Evolutionary conservation across 768 basidiomycete genomes (phyloP).

Genomic region (Xanthoconium stramineum): DNA sequence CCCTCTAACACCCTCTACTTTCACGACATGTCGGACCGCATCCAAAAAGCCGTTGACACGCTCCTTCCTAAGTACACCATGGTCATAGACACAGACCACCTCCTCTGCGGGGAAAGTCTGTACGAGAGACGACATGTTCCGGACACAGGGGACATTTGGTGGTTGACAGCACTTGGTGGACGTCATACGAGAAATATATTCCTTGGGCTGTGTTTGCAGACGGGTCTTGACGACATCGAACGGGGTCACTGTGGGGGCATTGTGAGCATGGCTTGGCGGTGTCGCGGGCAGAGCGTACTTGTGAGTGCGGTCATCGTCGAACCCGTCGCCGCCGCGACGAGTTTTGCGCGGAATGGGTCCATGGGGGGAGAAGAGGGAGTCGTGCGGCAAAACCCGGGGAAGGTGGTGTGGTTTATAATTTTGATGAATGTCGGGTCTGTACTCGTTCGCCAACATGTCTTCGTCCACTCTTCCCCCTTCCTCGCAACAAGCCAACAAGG

Average conservation of each 20-base stretch:
- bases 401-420: background rate
- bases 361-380: conserved; percentile 22
- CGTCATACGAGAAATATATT: conserved; percentile 49
- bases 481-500: conserved; percentile 76
- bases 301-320: conserved; percentile 80
- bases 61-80: conserved; percentile 64
- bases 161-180: conserved; percentile 71
- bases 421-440: background rate
- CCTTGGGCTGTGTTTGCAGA: conserved; percentile 84
- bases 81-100: conserved; percentile 79
- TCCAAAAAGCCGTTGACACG: conserved; percentile 83
- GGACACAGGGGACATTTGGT: conserved; percentile 48
- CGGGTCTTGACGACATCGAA: conserved; percentile 98
- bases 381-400: conserved; percentile 27
- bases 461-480: conserved; percentile 48
- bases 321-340: conserved; percentile 75
- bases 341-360: conserved; percentile 76
- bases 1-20: conserved; percentile 77
- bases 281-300: conserved; percentile 46
- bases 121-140: conserved; percentile 74
- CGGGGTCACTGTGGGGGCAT: conserved; percentile 81
- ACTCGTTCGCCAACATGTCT: conserved; percentile 15
- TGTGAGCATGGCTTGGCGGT: conserved; percentile 4
- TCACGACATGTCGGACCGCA: conserved; percentile 75
- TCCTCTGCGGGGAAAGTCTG: conserved; percentile 54